Evolutionary conservation across 2,329 filamentous ascomycete species (phyloP), one percentile per base, ranked within the genome.

Genomic region (Polychaeton citri): DNA sequence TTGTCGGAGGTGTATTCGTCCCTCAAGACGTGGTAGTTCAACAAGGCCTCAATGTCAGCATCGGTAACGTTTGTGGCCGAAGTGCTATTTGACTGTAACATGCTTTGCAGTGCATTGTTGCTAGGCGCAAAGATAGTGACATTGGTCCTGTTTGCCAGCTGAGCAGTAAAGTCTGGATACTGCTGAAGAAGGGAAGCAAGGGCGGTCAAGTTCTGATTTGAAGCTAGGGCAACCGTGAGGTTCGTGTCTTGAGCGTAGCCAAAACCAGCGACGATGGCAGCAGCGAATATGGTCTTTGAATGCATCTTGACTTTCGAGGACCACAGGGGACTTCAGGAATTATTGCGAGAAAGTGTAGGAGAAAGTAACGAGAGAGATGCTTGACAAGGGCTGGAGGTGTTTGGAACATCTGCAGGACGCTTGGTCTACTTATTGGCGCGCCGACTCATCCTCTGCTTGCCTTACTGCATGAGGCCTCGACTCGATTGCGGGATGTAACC

Each of bases 21-120:
- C 38, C 70, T 66, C 6, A 78, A 52, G 15, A 76, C 63, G 49
- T 79, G 74, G 52, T 79, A 79, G 37, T 54, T 59, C 16, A 79
- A 53, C 19, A 76, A 51, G 4, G 68, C 68, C 39, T 55, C 46
- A 10, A 32, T 10, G 17, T 17, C 13, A 4, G 13, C 12, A 17
- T 32, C 30, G 10, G 30, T 13, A 13, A 67, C 45, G 10, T 57
- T 42, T 3, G 47, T 55, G 13, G 52, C 38, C 26, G 61, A 49
- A 19, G 46, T 38, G 4, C 49, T 43, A 24, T 56, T 45, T 2
- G 55, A 53, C 15, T 12, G 24, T 4, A 15, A 28, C 15, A 28
- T 4, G 15, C 12, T 7, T 7, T 28, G 24, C 2, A 56, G 44
- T 20, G 49, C 54, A 34, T 61, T 59, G 48, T 76, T 73, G 49